Evolutionary conservation across 176 grass and related monocot species (phyloP), one percentile per base, ranked within the genome.

Genomic region (Bothriochloa decipiens): DNA sequence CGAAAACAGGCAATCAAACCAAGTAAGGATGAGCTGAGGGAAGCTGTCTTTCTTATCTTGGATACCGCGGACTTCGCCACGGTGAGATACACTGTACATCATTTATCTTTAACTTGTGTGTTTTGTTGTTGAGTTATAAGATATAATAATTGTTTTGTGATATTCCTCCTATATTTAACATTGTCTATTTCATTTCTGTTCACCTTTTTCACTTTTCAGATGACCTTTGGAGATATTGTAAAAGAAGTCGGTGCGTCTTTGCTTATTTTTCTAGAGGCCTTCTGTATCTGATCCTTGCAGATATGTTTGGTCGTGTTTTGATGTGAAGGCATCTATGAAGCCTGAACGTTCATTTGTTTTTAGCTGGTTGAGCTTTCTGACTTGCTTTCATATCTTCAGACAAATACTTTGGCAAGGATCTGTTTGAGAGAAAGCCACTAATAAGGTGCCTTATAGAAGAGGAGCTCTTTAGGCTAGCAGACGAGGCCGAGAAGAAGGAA

Each of bases 171-270:
- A 16, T 77, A 47, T 9, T 43, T 89, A 29, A 39, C 66, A 75
- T 42, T 87, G 29, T 58, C 62, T 71, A 36, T 91, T 58, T 37
- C 6, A 47, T 67, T 79, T 80, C 5, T 43, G 80, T 77, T 82
- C 1, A 42, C 41, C 50, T 43, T 53, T 87, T 90, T 81, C 81
- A 91, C 42, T 53, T 87, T 90, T 81, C 81, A 91, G 89, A 80
- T 91, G 89, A 91, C 89, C 33, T 87, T 91, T 84, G 89, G 89
- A 70, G 89, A 91, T 39, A 81, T 91, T 64, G 85, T 91, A 70
- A 91, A 91, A 75, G 33, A 83, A 87, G 89, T 91, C 6, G 89
- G 85, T 87, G 84, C 70, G 85, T 80, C 69, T 81, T 75, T 84
- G n/a, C 23, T 80, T 42, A 4, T 39, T 74, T 41, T 87, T 79